Base-by-base conservation (phyloP, 495 filamentous ascomycete genomes). In the Penicillium cosmopolitanum region DNA sequence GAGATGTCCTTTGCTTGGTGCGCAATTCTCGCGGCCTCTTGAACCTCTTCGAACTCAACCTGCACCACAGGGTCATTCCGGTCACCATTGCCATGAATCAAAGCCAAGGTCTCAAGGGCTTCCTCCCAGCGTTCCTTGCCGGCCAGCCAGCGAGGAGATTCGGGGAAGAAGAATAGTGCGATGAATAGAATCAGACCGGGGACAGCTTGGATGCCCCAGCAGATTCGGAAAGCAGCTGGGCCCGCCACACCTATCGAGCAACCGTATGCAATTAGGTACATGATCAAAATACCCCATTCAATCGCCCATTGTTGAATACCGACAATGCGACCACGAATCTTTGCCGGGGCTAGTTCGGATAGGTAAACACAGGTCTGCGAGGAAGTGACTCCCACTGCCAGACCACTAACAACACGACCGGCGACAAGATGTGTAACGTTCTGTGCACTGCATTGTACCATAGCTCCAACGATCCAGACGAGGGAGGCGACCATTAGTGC, bases 291-390 rank as follows among this genome's bases (percentile, higher is more conserved):
- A 71, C 88, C 87, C 79, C 84, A 89, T 77, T 89, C 87, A 51
- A 93, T 91, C 23, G 89, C 86, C 62, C 87, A 82, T 71, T 92
- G 89, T 62, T 92, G 89, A 57, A 91, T 89, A 44, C 88, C 83
- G 51, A 92, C 85, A 50, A 93, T 82, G 0, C 83, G 84, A 34
- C 89, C 89, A 38, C 84, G 79, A 70, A 87, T 86, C 38, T 85
- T 82, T 21, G 85, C 84, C 51, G 84, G 84, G 5, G 89, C 84
- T 38, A 91, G 83, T 66, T 93, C 89, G 43, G 88, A 88, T 4
- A 91, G 80, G 71, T 92, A 93, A n/a, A 92, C 89, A n/a, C 86
- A 88, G 0, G 91, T 89, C 63, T 91, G 89, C 1, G 88, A 89
- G 2, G 87, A 90, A 2, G 88, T 90, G 59, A 92, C 86, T 57